These are phyloP conservation scores for Rhodotorula diobovata DNA, from an alignment of 768 basidiomycete genomes.

Conservation along the genomic window DNA sequence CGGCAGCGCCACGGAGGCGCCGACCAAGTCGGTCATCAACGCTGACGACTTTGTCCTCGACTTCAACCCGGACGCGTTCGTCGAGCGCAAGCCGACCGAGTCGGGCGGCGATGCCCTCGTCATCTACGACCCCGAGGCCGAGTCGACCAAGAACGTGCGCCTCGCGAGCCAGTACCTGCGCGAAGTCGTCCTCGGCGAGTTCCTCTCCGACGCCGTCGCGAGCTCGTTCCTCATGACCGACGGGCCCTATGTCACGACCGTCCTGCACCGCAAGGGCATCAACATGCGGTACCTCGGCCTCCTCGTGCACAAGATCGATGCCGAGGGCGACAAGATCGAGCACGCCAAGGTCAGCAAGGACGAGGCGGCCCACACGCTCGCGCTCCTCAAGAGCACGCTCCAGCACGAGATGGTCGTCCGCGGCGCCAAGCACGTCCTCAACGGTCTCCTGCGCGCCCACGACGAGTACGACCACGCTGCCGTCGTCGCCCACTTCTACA, in stretches of 20 bases:
- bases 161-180: slow-evolving; percentile 50
- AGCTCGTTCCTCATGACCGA: slow-evolving; percentile 47
- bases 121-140: slow-evolving; percentile 47
- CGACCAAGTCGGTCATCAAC: slow-evolving; percentile 46
- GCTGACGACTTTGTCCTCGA: slow-evolving; percentile 48
- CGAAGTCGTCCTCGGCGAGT: slow-evolving; percentile 46
- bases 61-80: slow-evolving; percentile 53
- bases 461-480: slow-evolving; percentile 42
- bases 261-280: slow-evolving; percentile 51
- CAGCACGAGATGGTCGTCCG: slow-evolving; percentile 52
- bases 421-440: slow-evolving; percentile 50
- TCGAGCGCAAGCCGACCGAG: slow-evolving; percentile 42
- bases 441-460: slow-evolving; percentile 44
- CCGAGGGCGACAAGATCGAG: slow-evolving; percentile 40
- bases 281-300: slow-evolving; percentile 53
- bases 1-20: no score
- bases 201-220: slow-evolving; percentile 47
- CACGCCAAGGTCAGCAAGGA: slow-evolving; percentile 18
- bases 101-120: slow-evolving; percentile 7
- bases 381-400: slow-evolving; percentile 45
- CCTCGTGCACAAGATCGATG: slow-evolving; percentile 45
- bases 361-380: slow-evolving; percentile 21
- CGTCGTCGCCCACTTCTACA: slow-evolving; percentile 51
- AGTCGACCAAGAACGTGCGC: slow-evolving; percentile 50
- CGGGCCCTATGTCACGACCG: slow-evolving; percentile 47